A percentile compares a stretch with the other conserved stretches of the same genome.
These are phyloP conservation scores for Austroboletus festivus DNA, from an alignment of 768 basidiomycete species.

Conservation along the genomic window DNA sequence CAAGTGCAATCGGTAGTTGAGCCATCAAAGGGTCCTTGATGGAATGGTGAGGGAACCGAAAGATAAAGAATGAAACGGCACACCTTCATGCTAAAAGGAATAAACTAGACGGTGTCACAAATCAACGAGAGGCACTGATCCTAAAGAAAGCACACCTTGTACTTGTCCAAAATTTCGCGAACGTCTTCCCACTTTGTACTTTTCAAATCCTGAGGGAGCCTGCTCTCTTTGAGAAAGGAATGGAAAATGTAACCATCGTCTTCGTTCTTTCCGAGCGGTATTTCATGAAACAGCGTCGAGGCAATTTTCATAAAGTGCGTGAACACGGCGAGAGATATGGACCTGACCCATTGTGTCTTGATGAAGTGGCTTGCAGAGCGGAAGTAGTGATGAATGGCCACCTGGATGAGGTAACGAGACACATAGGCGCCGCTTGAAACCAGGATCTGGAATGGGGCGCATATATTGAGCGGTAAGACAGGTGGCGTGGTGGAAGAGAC, in stretches of 20 bases:
- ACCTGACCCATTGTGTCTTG: constrained; percentile 72
- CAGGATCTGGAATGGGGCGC: constrained; percentile 50
- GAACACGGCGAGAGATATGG: constrained; percentile 58
- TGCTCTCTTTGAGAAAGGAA: constrained; percentile 66
- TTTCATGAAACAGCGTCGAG: constrained; percentile 56
- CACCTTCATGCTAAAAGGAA: constrained; percentile 73
- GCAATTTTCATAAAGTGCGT: constrained; percentile 61
- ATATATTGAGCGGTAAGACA: constrained; percentile 26
- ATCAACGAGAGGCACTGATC: constrained; percentile 2
- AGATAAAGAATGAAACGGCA: constrained; percentile 2
- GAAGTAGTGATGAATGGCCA: constrained; percentile 78
- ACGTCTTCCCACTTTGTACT: constrained; percentile 62
- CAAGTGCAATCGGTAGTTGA: constrained; percentile 72
- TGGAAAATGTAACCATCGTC: constrained; percentile 70
- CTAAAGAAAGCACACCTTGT: constrained; percentile 48
- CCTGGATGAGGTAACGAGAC: constrained; percentile 75
- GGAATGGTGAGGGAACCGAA: constrained; percentile 4
- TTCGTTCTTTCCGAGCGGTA: constrained; percentile 68
- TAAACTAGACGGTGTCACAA: constrained; percentile 50
- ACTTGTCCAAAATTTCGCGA: constrained; percentile 64
- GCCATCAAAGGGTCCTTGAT: constrained; percentile 72
- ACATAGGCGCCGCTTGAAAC: constrained; percentile 73
- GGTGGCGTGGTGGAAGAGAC: constrained; percentile 28
- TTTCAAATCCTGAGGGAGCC: constrained; percentile 57
- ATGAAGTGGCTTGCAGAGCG: constrained; percentile 69